Percentiles rank a stretch among this genome's conserved stretches.
phyloP scores from a whole-genome alignment of 768 basidiomycete genomes.

The Rubroboletus satanas region DNA sequence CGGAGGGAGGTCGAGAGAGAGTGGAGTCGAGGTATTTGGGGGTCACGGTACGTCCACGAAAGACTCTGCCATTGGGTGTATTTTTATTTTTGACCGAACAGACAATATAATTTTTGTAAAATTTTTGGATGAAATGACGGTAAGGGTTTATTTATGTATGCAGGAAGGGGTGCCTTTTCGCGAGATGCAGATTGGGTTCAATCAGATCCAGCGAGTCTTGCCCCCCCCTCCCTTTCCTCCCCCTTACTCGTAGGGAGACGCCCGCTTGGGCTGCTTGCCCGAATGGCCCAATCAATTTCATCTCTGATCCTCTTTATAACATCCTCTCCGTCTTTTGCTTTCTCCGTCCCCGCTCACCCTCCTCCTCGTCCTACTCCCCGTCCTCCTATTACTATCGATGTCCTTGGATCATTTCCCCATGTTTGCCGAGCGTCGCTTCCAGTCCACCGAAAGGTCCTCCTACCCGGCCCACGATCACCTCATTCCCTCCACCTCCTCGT shows the following conservation, averaged over 20 bases:
- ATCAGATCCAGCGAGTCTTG: constrained; percentile 10
- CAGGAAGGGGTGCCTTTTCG: constrained; percentile 2
- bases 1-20: not conserved
- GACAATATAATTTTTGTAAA: not conserved
- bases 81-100: not conserved
- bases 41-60: constrained; percentile 5
- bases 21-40: constrained; percentile 6
- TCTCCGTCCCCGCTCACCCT: constrained; percentile 8
- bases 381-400: constrained; percentile 16
- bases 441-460: constrained; percentile 23
- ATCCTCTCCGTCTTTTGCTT: constrained; percentile 10
- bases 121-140: not conserved
- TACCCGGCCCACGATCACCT: constrained; percentile 24
- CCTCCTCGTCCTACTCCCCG: not conserved
- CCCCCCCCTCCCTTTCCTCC: not conserved
- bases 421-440: constrained; percentile 32
- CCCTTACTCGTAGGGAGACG: not conserved
- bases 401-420: constrained; percentile 33
- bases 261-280: not conserved
- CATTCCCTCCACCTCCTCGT: constrained; percentile 20
- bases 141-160: not conserved
- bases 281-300: constrained; percentile 21
- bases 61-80: not conserved
- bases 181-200: constrained; percentile 24
- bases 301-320: constrained; percentile 33